Base-by-base conservation (phyloP, 371 early-diverging fungal genomes). In the Mucor velutinosus region DNA sequence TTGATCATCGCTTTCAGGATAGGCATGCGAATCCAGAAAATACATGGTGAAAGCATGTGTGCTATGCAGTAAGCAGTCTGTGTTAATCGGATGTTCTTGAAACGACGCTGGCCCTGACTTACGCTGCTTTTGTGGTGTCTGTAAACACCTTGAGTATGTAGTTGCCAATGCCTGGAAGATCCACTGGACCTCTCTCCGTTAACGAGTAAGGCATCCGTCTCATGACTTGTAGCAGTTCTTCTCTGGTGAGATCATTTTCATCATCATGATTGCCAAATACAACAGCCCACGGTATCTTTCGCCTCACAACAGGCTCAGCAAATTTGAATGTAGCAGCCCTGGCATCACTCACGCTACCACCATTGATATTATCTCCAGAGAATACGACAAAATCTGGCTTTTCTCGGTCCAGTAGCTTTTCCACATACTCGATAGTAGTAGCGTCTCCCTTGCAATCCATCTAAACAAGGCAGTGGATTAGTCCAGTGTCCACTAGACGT, bases 241-340 rank as follows among this genome's bases (percentile, higher is more conserved):
- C 86, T 8, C 85, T 72, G 0, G 77, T 73, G 12, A 83, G 66
- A 64, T 85, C 85, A 32, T 75, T 79, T 58, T 77, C 79, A 37
- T 87, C 81, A 64, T 88, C 88, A 41, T 86, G 84, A 49, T 86
- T 85, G 8, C 88, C 88, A 72, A 84, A 86, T 3, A 86, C 67
- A 45, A 79, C 79, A 23, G 85, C 85, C 84, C 84, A 86, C 19
- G 86, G 87, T 17, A 86, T 79, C 1, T 73, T 74, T 27, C 76
- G 69, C 19, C 82, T 66, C 4, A 84, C 80, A 0, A 85, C 80
- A 7, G 80, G 85, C 15, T 72, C 70, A 17, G 80, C 77, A 68
- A 86, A 80, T 39, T 85, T 85, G 49, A 81, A 77, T 10, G 76
- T 82, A 32, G 81, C 80, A 19, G 80, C 76, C 39, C 80, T 66